Base-by-base conservation (phyloP, 768 basidiomycete species). In the Psilocybe subaeruginosa region DNA sequence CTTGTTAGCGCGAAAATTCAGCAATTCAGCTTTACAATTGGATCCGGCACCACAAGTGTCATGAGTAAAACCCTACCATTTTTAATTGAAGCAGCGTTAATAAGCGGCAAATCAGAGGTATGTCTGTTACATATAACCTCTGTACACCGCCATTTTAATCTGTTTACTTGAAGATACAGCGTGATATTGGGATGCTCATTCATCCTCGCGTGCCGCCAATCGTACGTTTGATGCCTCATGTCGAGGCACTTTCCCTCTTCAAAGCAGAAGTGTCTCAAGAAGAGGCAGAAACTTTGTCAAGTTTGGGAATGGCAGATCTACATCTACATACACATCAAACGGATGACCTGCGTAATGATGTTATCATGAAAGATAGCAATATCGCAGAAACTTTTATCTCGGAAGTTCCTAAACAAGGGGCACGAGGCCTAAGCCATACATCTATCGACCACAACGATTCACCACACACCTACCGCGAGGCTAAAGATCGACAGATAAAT, bases 121-220 rank as follows among this genome's bases (percentile, higher is more conserved):
- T 53, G 78, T 61, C 39, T 4, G 9, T 23, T 49, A 11, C 37
- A 29, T 16, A 35, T 29, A 29, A 49, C 19, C 48, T 14, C 41
- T 17, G 27, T 1, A 33, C 5, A 17, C 4, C 19, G 8, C 48
- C 19, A 35, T 35, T 14, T 61, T 19, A 59, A 39, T 19, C 16
- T 19, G 11, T 55, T 62, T 54, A 5, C 11, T 29, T 16, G 8
- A 37, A 72, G 66, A 68, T 68, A 7, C 74, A 80, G 61, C 74
- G 68, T 19, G 74, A 75, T 37, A 68, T 90, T 50, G 90, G 91
- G 59, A 70, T 88, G 29, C 74, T 93, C 23, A 69, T 95, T 9
- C 93, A 95, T 67, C 92, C 93, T 49, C 88, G 92, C 19, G 79
- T 91, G 4, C 93, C 93, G 8, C 90, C 92, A 7, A 73, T 92